Percentiles rank a stretch among this genome's conserved stretches.
Evolutionary conservation across 208 protist species (phyloP).

Genomic region (Naegleria gruberi): DNA sequence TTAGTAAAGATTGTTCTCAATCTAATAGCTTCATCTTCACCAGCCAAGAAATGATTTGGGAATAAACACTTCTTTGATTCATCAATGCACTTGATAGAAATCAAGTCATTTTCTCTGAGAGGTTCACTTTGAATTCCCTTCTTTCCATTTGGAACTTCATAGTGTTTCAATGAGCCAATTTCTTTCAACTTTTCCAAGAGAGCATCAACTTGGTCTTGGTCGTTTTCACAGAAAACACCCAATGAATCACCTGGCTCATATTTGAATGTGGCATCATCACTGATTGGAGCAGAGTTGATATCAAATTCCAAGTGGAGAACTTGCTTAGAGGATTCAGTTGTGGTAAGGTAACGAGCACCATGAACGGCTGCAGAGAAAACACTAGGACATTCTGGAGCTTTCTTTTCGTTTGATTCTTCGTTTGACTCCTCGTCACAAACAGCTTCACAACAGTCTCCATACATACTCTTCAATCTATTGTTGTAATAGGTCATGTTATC

Average conservation of each 20-base stretch:
- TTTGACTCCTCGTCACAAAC: neutral
- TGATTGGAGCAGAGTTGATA: neutral
- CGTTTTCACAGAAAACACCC: constrained; percentile 48
- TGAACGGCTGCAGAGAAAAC: neutral
- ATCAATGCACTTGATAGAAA: neutral
- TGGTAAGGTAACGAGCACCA: neutral
- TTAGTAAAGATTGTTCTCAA: neutral
- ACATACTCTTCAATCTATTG: neutral
- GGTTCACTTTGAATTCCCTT: too few species aligned
- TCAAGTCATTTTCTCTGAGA: neutral
- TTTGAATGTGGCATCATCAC: neutral
- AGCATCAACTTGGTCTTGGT: constrained; percentile 34
- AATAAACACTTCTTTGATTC: neutral
- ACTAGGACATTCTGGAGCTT: neutral
- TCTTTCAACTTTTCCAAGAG: constrained; percentile 43
- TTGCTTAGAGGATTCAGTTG: neutral
- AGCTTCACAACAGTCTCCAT: neutral
- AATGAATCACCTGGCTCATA: constrained; percentile 58
- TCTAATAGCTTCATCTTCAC: neutral
- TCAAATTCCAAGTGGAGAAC: neutral
- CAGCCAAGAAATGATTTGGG: neutral
- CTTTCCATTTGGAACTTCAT: neutral
- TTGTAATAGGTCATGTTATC: neutral
- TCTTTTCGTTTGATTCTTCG: neutral
- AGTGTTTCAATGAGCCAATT: neutral